A percentile compares a stretch with the other conserved stretches of the same genome.
These are phyloP conservation scores for Sedum album DNA, from an alignment of 164 flowering plant genomes.

Conservation along the genomic window DNA sequence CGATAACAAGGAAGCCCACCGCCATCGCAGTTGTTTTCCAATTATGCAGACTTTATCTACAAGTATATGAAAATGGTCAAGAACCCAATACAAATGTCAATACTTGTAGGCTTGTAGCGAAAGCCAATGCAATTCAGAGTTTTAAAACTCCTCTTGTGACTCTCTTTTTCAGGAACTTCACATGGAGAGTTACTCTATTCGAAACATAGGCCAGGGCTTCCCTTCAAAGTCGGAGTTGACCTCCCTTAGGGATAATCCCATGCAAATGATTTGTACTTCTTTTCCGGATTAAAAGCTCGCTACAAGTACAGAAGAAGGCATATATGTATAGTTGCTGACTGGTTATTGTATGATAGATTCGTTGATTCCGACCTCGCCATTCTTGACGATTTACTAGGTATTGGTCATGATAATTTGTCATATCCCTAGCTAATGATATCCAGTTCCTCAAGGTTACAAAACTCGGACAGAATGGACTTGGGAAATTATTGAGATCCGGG, in stretches of 20 bases:
- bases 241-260: conserved; percentile 13
- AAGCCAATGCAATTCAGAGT: no score
- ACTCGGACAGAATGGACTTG: conserved; percentile 6
- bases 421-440: conserved; percentile 11
- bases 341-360: conserved; percentile 11
- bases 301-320: conserved; percentile 11
- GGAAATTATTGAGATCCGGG: not conserved
- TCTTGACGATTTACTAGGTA: conserved; percentile 13
- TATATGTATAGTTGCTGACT: conserved; percentile 10
- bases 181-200: no score
- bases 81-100: no score
- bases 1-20: no score
- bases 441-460: conserved; percentile 5
- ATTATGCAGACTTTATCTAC: no score
- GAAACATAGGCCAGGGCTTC: conserved; percentile 10
- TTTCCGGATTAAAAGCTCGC: conserved; percentile 11
- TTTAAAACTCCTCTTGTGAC: no score
- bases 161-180: no score
- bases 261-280: conserved; percentile 11
- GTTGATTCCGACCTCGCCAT: conserved; percentile 8
- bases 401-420: conserved; percentile 8
- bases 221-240: conserved; percentile 11
- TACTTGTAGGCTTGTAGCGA: no score
- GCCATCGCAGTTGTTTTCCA: no score
- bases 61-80: no score